Evolutionary conservation across 2,329 filamentous ascomycete species (phyloP), one percentile per base, ranked within the genome.

Genomic region (Verticillium klebahnii): DNA sequence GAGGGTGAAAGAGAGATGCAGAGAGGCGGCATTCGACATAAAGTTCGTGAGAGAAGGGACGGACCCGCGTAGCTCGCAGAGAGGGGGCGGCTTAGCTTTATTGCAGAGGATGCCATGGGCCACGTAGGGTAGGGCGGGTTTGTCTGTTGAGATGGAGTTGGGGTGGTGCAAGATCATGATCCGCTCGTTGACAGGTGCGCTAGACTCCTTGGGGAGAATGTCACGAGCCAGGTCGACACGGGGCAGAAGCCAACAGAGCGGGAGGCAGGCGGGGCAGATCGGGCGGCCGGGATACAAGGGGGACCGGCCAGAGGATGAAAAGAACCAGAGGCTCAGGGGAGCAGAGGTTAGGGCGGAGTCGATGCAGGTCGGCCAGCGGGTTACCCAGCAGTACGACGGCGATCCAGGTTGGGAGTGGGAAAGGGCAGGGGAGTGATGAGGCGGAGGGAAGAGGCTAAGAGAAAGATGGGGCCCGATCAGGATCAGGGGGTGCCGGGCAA

Each of bases 191-290:
- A 66, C 64, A 66, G 64, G 59, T 57, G 52, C 59, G 61, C 65
- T 67, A 67, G 58, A 56, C 65, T 62, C 56, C 56, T 65, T 67
- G 32, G 59, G 65, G 65, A 63, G 59, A 65, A 67, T 65, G 64
- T 67, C 64, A 66, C 65, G 65, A 66, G 64, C 59, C 60, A 62
- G 62, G 63, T 61, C 63, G 59, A 36, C 58, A 50, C 19, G 45
- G 45, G 45, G 45, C 45, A 23, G 45, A 50, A 23, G 45, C n/a
- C 45, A 50, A 9, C 17, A 9, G n/a, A 23, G 45, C 45, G 45
- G 45, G 45, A 50, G 45, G 45, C 45, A n/a, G 19, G n/a, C 45
- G 45, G 25, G 45, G 45, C 45, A 50, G 45, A 50, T 50, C 45
- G 45, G 45, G 19, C n/a, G 8, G n/a, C n/a, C n/a, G 19, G 45